phyloP scores from a whole-genome alignment of 2,329 filamentous ascomycete genomes.

The Cercospora janseana region DNA sequence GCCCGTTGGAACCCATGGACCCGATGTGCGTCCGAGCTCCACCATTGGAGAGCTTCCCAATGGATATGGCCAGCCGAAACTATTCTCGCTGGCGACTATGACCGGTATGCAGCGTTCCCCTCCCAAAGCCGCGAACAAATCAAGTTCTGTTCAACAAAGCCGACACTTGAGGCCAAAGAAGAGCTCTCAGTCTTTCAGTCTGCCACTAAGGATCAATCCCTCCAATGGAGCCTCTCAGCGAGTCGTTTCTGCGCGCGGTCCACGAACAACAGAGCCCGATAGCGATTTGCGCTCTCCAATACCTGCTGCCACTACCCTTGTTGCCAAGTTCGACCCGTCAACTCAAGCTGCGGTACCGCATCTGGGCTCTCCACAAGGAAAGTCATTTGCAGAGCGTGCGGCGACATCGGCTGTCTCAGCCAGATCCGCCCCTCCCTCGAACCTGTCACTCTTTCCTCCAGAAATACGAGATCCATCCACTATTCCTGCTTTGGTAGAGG shows the following conservation, averaged over 20 bases:
- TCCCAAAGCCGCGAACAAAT: too few relatives aligned
- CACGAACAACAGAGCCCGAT: slow-evolving; percentile 21
- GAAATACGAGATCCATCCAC: background rate
- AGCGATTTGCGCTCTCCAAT: slow-evolving; percentile 22
- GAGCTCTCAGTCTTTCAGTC: slow-evolving; percentile 30
- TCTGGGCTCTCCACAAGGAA: background rate
- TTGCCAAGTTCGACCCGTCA: slow-evolving; percentile 27
- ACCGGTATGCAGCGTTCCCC: too few relatives aligned
- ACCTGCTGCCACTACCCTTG: slow-evolving; percentile 28
- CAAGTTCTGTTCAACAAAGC: too few relatives aligned
- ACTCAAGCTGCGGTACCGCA: slow-evolving; percentile 4
- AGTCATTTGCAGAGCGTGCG: slow-evolving; percentile 7
- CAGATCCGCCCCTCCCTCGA: background rate
- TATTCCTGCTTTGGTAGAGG: background rate
- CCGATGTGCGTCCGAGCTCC: too few relatives aligned
- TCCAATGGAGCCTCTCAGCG: slow-evolving; percentile 26
- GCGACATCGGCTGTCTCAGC: slow-evolving; percentile 7
- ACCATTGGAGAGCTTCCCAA: too few relatives aligned
- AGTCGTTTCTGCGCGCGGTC: slow-evolving; percentile 2
- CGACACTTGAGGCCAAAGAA: slow-evolving; percentile 17
- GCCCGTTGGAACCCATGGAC: too few relatives aligned
- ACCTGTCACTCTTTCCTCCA: background rate
- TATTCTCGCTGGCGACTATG: too few relatives aligned
- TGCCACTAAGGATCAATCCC: slow-evolving; percentile 39
- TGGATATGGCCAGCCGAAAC: too few relatives aligned